A percentile compares a stretch with the other conserved stretches of the same genome.
Evolutionary conservation across 176 grass and related monocot genomes (phyloP).

Genomic region (Carex pumila): DNA sequence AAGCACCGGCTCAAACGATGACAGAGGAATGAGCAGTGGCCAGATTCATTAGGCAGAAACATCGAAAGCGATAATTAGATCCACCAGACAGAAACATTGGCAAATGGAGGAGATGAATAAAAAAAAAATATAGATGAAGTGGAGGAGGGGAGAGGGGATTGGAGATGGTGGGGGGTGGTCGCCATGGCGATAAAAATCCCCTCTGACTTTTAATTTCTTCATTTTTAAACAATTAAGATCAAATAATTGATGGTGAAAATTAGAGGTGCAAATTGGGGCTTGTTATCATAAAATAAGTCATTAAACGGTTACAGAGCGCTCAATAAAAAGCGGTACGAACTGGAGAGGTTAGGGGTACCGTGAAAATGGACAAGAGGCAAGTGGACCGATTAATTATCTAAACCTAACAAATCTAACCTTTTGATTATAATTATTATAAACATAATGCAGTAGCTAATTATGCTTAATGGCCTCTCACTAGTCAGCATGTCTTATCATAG

Average conservation of each 20-base stretch:
- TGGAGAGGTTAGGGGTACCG: background rate
- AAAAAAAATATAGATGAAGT: no score
- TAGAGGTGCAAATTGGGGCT: background rate
- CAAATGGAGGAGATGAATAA: no score
- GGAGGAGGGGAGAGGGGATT: no score
- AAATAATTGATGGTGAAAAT: background rate
- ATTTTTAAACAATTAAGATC: no score
- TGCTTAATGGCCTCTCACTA: conserved; percentile 17
- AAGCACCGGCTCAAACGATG: no score
- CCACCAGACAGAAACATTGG: no score
- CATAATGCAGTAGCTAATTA: background rate
- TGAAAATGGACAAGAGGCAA: background rate
- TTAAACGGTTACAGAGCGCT: background rate
- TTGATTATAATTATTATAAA: conserved; percentile 19
- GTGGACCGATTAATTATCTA: conserved; percentile 3
- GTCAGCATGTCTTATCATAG: conserved; percentile 12
- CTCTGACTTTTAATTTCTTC: no score
- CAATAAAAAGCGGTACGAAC: background rate
- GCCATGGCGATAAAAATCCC: no score
- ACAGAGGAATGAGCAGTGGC: no score
- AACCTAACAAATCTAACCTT: conserved; percentile 20
- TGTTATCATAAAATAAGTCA: background rate
- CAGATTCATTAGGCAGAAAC: no score
- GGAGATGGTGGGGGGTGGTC: no score
- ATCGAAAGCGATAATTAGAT: no score